Base-by-base conservation (phyloP, 2,329 filamentous ascomycete species). In the Seiridium cupressi region DNA sequence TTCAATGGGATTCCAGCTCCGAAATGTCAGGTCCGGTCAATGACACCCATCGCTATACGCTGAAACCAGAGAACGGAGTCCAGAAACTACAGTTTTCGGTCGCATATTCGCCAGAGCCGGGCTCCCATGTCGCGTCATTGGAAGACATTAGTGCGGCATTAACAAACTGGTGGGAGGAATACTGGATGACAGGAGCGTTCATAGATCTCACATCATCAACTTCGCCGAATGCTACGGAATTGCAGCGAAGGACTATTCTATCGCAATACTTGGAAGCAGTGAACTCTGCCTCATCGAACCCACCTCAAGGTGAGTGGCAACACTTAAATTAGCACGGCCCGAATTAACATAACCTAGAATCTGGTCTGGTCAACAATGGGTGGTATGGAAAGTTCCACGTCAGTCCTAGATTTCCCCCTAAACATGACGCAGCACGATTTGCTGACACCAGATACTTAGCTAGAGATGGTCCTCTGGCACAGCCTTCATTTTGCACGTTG, bases 311-410 rank as follows among this genome's bases (percentile, higher is more conserved):
- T 73, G 54, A 55, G 65, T 63, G n/a, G 13, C 6, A 3, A 34
- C 6, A 11, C n/a, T 13, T 11, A 9, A 18, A 44, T 2, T 54
- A 3, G 11, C n/a, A 10, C 31, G 3, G 6, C 34, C 2, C 35
- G 3, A 7, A 31, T 55, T 59, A 44, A 59, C 32, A 51, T n/a
- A 5, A n/a, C 47, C 42, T 51, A 66, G 61, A 68, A 58, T 68
- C 65, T 51, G 63, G 66, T 62, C 73, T 84, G 5, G 79, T 81
- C 9, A 84, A 84, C 64, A 82, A 84, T 66, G 78, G 81, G 26
- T 84, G 82, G 81, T 83, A 83, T 61, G 82, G 82, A 11, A 84
- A 85, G 59, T 84, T 84, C 62, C 82, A 83, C 61, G 72, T 74
- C 65, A 67, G 70, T 63, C 3, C 31, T 5, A 18, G 18, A 10